Conservation (phyloP, 2,329 filamentous ascomycete species). For the Amauroascus niger region DNA sequence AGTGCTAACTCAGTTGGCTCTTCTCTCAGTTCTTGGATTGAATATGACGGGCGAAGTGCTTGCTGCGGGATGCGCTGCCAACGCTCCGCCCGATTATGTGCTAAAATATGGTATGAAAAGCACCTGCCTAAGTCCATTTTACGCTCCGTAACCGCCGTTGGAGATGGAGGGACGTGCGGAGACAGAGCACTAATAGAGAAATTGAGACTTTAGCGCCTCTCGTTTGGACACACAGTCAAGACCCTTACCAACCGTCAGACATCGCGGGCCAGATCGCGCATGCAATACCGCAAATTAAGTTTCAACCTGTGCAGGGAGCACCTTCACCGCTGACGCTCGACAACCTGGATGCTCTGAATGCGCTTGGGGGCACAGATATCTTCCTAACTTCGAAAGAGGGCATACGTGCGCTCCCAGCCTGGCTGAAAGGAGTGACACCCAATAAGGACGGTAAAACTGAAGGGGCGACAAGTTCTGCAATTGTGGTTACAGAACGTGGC, state of each 20-base stretch:
- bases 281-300: conserved; percentile 39
- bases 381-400: conserved; percentile 44
- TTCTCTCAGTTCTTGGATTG: neutral
- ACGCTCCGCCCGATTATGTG: conserved; percentile 35
- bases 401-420: conserved; percentile 38
- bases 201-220: conserved; percentile 36
- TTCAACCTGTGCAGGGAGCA: conserved; percentile 30
- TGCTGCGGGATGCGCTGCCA: neutral
- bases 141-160: neutral
- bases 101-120: conserved; percentile 36
- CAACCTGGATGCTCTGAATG: conserved; percentile 43
- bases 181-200: neutral
- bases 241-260: conserved; percentile 43
- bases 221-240: conserved; percentile 42
- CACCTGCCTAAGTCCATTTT: neutral
- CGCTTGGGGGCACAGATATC: conserved; percentile 37
- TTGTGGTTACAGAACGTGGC: conserved; percentile 51
- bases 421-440: conserved; percentile 47
- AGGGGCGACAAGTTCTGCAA: conserved; percentile 41
- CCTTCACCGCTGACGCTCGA: conserved; percentile 37
- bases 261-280: conserved; percentile 40
- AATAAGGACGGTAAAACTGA: conserved; percentile 43
- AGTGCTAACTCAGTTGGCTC: neutral
- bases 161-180: no score
- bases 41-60: neutral